Evolutionary conservation across 2,329 filamentous ascomycete genomes (phyloP), one percentile per base, ranked within the genome.

Genomic region (Aspergillus sp.): DNA sequence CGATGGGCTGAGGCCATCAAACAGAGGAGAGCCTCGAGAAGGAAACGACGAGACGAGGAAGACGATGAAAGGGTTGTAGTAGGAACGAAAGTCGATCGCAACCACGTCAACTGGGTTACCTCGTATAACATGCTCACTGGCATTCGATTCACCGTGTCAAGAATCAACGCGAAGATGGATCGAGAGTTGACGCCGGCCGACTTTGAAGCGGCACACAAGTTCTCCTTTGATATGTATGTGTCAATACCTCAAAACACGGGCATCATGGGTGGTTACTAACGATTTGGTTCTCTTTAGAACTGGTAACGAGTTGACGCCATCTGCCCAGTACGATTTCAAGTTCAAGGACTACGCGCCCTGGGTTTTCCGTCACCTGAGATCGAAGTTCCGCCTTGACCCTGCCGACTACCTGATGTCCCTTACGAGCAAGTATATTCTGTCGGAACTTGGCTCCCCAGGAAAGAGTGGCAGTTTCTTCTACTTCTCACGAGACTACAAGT

Each of bases 301-400:
- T 67, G 95, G 95, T 67, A 97, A 97, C 77, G 95, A 99, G 82
- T 83, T 99, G 76, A 96, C 96, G 5, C 95, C 95, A 23, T 97
- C 94, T 64, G 93, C 95, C 69, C 98, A 99, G 80, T 99, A 99
- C 82, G 95, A 99, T 81, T 99, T 99, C 88, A 99, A 99, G 79
- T 99, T 99, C 85, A 99, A 99, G 82, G 95, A 99, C 80, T 99
- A 99, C 78, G 94, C 94, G n/a, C 95, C 95, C 60, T 98, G 94
- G 93, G 95, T 99, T 62, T 99, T 99, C 80, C 92, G 95, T 72
- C 92, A 93, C 79, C 85, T 99, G 48, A 91, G 95, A 68, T 83
- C 88, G 53, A 90, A 90, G 65, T 99, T 99, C 81, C 88, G 90
- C 70, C 87, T 98, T 59, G 95, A 99, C 74, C 95, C 95, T 23